These are phyloP conservation scores for Mucor lusitanicus DNA, from an alignment of 371 early-diverging fungal species.

Conservation along the genomic window DNA sequence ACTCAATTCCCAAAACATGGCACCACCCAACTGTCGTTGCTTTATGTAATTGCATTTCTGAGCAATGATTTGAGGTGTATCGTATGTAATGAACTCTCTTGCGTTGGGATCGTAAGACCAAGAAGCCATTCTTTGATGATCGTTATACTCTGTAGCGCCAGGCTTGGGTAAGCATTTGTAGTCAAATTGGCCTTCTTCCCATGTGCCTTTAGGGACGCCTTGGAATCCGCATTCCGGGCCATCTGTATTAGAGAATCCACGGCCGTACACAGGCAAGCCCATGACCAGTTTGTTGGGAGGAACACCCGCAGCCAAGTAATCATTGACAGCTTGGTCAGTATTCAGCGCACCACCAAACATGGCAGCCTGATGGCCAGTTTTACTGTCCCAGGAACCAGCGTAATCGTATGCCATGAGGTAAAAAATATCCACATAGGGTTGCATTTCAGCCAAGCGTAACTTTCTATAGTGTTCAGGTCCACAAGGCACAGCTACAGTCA, in stretches of 20 bases:
- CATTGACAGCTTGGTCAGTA: conserved; percentile 67
- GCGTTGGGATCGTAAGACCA: conserved; percentile 71
- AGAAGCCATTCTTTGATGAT: conserved; percentile 67
- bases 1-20: conserved; percentile 86
- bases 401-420: conserved; percentile 86
- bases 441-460: conserved; percentile 63
- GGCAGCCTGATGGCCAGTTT: conserved; percentile 85
- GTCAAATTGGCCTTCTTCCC: conserved; percentile 87
- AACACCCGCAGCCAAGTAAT: conserved; percentile 70
- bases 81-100: conserved; percentile 81
- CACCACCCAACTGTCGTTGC: conserved; percentile 69
- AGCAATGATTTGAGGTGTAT: conserved; percentile 66
- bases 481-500: conserved; percentile 75
- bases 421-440: conserved; percentile 67
- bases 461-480: conserved; percentile 61
- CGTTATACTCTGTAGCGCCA: conserved; percentile 70
- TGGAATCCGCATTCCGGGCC: conserved; percentile 61
- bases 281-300: conserved; percentile 80
- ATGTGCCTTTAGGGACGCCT: conserved; percentile 71
- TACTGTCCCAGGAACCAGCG: conserved; percentile 70
- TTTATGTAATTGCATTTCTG: conserved; percentile 78
- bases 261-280: conserved; percentile 83
- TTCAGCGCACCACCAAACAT: conserved; percentile 65
- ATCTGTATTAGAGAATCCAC: conserved; percentile 81
- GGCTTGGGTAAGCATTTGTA: conserved; percentile 69